Percentiles rank a stretch among this genome's conserved stretches.
phyloP scores from a whole-genome alignment of 129 eudicot species.

The Chrysanthemum seticuspe region DNA sequence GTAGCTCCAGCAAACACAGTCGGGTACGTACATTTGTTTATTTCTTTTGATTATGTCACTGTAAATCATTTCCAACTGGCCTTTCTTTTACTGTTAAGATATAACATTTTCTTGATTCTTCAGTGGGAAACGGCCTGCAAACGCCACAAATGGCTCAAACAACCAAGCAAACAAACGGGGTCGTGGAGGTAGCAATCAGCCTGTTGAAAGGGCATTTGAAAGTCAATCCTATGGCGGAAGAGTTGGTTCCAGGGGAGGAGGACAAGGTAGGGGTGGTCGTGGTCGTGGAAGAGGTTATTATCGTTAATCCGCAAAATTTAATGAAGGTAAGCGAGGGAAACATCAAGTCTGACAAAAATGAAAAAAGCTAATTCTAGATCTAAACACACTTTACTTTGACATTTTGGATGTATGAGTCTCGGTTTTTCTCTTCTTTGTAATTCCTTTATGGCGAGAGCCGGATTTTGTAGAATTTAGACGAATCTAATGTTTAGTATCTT shows the following conservation, averaged over 20 bases:
- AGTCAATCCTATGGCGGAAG: constrained; percentile 55
- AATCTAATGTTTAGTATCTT: background rate
- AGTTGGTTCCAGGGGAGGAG: constrained; percentile 51
- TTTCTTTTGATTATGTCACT: too few relatives aligned
- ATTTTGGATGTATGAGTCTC: too few relatives aligned
- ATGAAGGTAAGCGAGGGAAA: too few relatives aligned
- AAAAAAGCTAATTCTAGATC: too few relatives aligned
- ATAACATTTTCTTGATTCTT: background rate
- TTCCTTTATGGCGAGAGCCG: background rate
- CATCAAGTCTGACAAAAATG: too few relatives aligned
- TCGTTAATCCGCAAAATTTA: constrained; percentile 14
- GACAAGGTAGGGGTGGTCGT: constrained; percentile 57
- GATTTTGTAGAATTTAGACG: constrained; percentile 14
- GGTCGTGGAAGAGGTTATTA: constrained; percentile 63
- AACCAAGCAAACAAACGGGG: constrained; percentile 52
- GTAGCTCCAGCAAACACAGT: constrained; percentile 40
- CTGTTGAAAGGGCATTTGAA: constrained; percentile 54
- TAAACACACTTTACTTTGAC: too few relatives aligned
- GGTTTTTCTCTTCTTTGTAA: too few relatives aligned
- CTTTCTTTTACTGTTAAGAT: background rate
- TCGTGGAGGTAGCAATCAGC: constrained; percentile 57
- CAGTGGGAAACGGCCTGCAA: constrained; percentile 70
- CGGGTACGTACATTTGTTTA: constrained; percentile 50
- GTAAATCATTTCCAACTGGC: background rate
- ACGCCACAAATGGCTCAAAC: constrained; percentile 43